Evolutionary conservation across 176 grass and related monocot species (phyloP), one percentile per base, ranked within the genome.

Genomic region (Oryza australiensis): DNA sequence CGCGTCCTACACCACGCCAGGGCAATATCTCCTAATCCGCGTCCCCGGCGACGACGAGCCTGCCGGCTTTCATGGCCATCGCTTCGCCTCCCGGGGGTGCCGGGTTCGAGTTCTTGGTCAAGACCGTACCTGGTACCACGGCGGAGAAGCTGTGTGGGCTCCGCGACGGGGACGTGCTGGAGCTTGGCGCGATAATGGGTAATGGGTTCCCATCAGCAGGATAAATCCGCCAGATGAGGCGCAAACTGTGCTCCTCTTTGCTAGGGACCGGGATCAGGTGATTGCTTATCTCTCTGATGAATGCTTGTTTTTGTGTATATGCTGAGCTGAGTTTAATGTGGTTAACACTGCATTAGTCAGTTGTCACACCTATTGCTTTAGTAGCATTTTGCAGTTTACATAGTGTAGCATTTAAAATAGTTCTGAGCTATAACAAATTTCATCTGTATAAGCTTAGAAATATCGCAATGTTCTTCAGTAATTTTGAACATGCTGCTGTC

Each of bases 241-340:
- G 15, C 55, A 80, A 32, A 80, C 89, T 5, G 68, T 98, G 24
- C 68, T 98, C 33, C 82, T 98, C 72, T 98, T 98, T 32, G 95
- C 95, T 5, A 10, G 92, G 95, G 82, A 93, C 92, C 3, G 95
- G 92, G 69, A 98, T 98, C 3, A 98, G 94, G 94, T 97, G 8
- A 77, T 28, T 27, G 11, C 26, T 72, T n/a, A 16, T 12, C 55
- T 73, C 14, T 73, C 15, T 40, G 45, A 9, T 71, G 74, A 72
- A 46, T 62, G 3, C 16, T 20, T 49, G 20, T 49, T 42, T 43
- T 35, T 37, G 10, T 68, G 29, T 35, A 5, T 69, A 23, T 69
- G 10, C 12, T 40, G 12, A 43, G 12, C 35, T 37, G 35, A 37
- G 12, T 12, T 45, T 45, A 12, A 12, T 45, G 3, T 45, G 35